A percentile compares a stretch with the other conserved stretches of the same genome.
Conservation (phyloP, 805 yeast species). For the Starmerella roubikii region DNA sequence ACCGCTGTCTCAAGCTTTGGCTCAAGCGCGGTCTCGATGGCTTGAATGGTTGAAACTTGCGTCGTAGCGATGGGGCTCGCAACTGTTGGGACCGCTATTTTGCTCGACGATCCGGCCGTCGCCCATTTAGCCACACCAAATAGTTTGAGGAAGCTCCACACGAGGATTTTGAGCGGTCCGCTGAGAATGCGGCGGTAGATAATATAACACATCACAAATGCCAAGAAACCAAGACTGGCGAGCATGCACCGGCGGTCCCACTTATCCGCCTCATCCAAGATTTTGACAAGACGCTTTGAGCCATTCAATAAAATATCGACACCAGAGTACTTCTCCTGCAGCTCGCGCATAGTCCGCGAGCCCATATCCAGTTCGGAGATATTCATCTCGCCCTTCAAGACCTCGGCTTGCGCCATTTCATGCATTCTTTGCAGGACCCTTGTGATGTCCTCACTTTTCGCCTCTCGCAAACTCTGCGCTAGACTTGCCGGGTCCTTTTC, state of each 20-base stretch:
- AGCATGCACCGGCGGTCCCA: conserved; percentile 29
- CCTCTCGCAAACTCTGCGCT: conserved; percentile 10
- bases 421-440: conserved; percentile 24
- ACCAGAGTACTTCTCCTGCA: conserved; percentile 27
- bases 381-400: conserved; percentile 27
- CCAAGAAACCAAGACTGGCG: conserved; percentile 28
- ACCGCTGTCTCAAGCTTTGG: no score
- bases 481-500: background rate
- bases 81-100: no score
- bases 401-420: conserved; percentile 28
- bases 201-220: conserved; percentile 27
- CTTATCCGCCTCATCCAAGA: conserved; percentile 30
- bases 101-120: no score
- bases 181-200: conserved; percentile 28
- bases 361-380: conserved; percentile 29
- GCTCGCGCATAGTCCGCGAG: conserved; percentile 24
- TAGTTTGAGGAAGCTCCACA: conserved; percentile 22
- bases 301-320: conserved; percentile 28
- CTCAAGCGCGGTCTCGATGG: no score
- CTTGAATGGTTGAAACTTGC: no score
- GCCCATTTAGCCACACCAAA: conserved; percentile 11
- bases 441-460: conserved; percentile 23
- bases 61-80: no score
- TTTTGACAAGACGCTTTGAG: conserved; percentile 26
- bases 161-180: conserved; percentile 26